These are phyloP conservation scores for Dendrothele bispora DNA, from an alignment of 768 basidiomycete species.

Conservation along the genomic window DNA sequence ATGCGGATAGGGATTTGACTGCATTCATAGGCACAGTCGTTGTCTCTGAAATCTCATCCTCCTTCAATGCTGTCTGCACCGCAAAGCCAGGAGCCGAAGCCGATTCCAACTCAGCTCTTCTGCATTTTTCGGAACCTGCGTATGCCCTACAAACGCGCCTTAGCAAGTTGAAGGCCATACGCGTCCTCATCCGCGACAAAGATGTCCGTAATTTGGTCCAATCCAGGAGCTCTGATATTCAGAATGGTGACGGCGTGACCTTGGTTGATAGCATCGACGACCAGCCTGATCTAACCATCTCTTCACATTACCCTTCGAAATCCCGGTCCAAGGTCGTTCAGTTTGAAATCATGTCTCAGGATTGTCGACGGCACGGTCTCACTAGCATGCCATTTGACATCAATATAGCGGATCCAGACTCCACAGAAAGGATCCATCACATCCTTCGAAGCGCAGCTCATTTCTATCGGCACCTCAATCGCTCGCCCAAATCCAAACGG, in stretches of 20 bases:
- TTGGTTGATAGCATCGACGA: background rate
- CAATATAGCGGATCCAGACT: too few species aligned
- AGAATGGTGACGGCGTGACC: background rate
- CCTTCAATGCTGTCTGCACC: background rate
- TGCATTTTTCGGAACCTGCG: background rate
- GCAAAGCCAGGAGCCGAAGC: too few species aligned
- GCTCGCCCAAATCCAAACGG: background rate
- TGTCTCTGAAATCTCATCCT: background rate
- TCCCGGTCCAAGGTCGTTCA: too few species aligned
- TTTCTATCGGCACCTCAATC: conserved; percentile 11
- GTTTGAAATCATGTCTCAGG: conserved; percentile 3
- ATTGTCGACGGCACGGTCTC: background rate
- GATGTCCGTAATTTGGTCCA: background rate
- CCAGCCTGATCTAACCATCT: background rate
- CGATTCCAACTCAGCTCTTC: too few species aligned
- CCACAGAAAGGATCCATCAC: background rate
- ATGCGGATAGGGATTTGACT: conserved; percentile 1
- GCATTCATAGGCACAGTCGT: background rate
- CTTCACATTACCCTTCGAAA: conserved; percentile 13
- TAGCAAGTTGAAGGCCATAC: background rate
- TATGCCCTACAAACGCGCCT: background rate
- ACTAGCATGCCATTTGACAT: background rate
- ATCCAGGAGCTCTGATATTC: background rate
- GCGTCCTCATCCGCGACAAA: background rate
- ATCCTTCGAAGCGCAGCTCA: background rate